These are phyloP conservation scores for Phytophthora fragariae DNA, from an alignment of 352 stramenopile genomes.

Conservation along the genomic window DNA sequence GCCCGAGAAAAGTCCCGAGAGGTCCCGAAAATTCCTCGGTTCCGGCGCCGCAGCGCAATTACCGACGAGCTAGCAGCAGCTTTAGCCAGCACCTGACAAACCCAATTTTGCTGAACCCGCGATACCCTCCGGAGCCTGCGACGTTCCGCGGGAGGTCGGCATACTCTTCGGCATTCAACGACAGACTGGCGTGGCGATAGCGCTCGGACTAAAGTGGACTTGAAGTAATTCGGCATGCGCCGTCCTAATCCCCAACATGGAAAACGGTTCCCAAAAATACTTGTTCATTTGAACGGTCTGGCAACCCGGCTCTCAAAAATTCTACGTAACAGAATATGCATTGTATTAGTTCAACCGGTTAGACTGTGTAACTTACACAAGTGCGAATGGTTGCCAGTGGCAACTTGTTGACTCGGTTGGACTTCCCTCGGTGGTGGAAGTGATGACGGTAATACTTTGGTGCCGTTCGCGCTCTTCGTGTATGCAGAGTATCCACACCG, in stretches of 20 bases:
- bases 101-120: slow-evolving; percentile 57
- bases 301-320: too few species aligned
- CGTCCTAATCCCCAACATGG: slow-evolving; percentile 4
- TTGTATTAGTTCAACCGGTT: too few species aligned
- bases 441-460: too few species aligned
- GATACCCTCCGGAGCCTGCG: slow-evolving; percentile 54
- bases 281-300: background rate
- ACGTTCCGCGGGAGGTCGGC: slow-evolving; percentile 51
- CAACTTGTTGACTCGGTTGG: too few species aligned
- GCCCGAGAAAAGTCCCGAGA: slow-evolving; percentile 27
- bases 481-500: too few species aligned
- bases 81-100: slow-evolving; percentile 39
- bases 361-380: too few species aligned
- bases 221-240: background rate
- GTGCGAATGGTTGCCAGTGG: too few species aligned
- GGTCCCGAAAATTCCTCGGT: slow-evolving; percentile 2
- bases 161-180: slow-evolving; percentile 48
- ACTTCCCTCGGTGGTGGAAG: too few species aligned
- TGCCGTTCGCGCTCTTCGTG: too few species aligned
- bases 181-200: slow-evolving; percentile 44
- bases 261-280: slow-evolving; percentile 34
- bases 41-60: slow-evolving; percentile 14
- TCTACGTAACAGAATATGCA: too few species aligned
- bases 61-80: slow-evolving; percentile 24
- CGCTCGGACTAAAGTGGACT: background rate